phyloP scores from a whole-genome alignment of 192 early-diverging fungal species.

The Coemansia sp. region DNA sequence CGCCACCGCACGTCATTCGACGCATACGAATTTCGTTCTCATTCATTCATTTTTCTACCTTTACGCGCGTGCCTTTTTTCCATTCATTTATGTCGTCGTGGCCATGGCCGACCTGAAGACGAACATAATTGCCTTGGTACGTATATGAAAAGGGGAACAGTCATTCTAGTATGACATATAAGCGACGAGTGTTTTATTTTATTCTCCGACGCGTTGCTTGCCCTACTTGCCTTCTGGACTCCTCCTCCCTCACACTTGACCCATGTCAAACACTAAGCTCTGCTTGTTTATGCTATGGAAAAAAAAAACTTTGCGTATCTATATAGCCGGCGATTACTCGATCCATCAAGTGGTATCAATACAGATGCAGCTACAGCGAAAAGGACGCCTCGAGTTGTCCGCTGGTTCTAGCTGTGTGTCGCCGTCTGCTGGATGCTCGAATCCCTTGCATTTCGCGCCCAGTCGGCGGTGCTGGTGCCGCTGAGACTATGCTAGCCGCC shows the following conservation, averaged over 20 bases:
- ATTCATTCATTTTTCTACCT: background rate
- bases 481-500: background rate
- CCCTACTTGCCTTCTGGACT: background rate
- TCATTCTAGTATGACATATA: background rate
- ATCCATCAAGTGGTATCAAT: conserved; percentile 48
- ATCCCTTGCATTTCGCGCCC: conserved; percentile 50
- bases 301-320: background rate
- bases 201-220: background rate
- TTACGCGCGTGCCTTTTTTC: background rate
- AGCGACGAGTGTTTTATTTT: background rate
- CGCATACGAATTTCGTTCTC: conserved; percentile 5
- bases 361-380: conserved; percentile 20
- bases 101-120: conserved; percentile 49
- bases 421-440: conserved; percentile 33
- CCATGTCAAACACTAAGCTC: background rate
- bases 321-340: conserved; percentile 23
- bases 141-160: background rate
- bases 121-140: conserved; percentile 54
- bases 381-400: background rate
- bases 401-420: conserved; percentile 32
- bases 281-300: background rate
- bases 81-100: conserved; percentile 3
- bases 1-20: background rate
- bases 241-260: too few species aligned
- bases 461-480: conserved; percentile 8